Base-by-base conservation (phyloP, 805 yeast species). In the Saturnispora mendoncae region DNA sequence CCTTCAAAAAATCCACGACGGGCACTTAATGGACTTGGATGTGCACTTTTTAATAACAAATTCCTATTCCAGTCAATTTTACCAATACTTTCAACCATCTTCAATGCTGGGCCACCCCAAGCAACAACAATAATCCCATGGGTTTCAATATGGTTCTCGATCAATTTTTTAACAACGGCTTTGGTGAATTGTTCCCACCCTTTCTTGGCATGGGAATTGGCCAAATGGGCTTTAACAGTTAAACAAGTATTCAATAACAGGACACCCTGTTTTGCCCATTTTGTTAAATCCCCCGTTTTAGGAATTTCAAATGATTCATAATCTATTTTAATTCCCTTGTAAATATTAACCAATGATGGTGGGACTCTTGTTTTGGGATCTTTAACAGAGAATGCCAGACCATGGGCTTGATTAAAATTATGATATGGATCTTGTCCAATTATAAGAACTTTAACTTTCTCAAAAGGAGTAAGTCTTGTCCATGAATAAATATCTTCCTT, bases 341-440 rank as follows among this genome's bases (percentile, higher is more conserved):
- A 92, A 42, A 92, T 92, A 56, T 92, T 92, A 37, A 74, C 68
- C 43, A 92, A 66, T 2, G 96, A 86, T 1, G 94, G 92, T 0
- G 98, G 97, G 2, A 92, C 82, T 2, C 77, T 76, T 1, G 86
- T 79, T 1, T 73, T 67, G 1, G 95, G 94, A 25, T 83, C 81
- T 42, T 76, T 70, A 1, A 92, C 97, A 17, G 94, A 83, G 52
- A 92, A 92, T 3, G 98, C 97, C 23, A 92, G 65, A 0, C 98
- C 98, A 55, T 92, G 98, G 0, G 98, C 98, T 60, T 92, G 98
- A 57, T 84, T 83, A 51, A 62, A 61, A 58, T 87, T 86, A 60
- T 92, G 98, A 58, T 92, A 92, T 0, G 98, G 98, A 58, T 92
- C 98, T 59, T 92, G 98, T 1, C 98, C 98, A 34, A 92, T 65